Conservation (phyloP, 257 asterid species). For the Capsicum rhomboideum region DNA sequence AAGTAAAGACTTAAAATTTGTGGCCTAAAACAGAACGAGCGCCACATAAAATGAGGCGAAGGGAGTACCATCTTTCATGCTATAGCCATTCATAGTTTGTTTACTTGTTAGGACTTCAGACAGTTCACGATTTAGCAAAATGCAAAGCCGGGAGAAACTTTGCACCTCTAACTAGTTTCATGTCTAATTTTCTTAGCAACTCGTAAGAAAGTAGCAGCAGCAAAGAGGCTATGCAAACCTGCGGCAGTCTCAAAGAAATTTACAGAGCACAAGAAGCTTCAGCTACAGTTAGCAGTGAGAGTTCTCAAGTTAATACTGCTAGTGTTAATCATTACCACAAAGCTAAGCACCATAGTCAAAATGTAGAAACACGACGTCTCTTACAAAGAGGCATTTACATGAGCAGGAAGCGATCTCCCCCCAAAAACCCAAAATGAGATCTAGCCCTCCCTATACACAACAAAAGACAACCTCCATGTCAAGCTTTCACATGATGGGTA, state of each 20-base stretch:
- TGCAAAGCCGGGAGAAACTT: neutral
- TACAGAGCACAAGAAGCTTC: neutral
- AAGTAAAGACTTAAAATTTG: no score
- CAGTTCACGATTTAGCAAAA: neutral
- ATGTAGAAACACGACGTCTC: neutral
- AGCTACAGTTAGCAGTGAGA: neutral
- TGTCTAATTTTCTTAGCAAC: neutral
- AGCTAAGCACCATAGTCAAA: neutral
- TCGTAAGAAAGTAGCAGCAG: neutral
- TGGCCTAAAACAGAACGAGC: no score
- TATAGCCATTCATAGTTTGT: neutral
- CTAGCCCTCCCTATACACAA: neutral
- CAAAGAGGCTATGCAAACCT: neutral
- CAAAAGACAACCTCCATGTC: neutral
- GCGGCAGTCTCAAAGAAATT: neutral
- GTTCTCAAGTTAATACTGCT: neutral
- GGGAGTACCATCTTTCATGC: neutral
- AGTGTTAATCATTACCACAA: neutral
- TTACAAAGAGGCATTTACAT: neutral
- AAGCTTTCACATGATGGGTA: neutral
- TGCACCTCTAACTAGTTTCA: neutral
- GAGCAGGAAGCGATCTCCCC: constrained; percentile 33
- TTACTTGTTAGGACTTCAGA: neutral
- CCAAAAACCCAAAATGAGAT: constrained; percentile 41
- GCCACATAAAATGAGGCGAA: no score